phyloP scores from a whole-genome alignment of 2,329 filamentous ascomycete genomes.

The Fusarium oxysporum region DNA sequence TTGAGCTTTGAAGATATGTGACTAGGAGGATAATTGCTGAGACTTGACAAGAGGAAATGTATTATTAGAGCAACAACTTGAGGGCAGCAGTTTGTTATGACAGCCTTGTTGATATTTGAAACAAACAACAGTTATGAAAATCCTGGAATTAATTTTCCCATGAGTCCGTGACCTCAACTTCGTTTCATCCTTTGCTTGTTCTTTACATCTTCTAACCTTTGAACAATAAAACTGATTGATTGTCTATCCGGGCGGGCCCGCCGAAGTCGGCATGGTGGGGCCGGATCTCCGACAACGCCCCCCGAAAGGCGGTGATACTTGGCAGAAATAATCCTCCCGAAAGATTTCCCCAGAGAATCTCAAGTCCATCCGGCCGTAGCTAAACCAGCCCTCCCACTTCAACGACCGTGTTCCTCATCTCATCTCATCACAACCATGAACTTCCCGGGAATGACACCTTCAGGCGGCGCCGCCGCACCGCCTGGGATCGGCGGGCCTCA shows the following conservation, averaged over 20 bases:
- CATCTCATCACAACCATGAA: constrained; percentile 50
- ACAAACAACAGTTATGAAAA: background rate
- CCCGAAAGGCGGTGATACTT: constrained; percentile 49
- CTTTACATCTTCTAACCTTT: background rate
- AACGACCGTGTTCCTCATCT: background rate
- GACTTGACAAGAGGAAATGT: constrained; percentile 12
- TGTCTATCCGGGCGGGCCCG: background rate
- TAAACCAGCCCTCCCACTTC: constrained; percentile 30
- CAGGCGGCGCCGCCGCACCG: constrained; percentile 41
- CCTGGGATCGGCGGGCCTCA: constrained; percentile 52
- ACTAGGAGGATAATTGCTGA: constrained; percentile 14
- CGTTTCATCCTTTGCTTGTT: background rate
- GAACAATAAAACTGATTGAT: background rate
- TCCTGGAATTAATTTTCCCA: background rate
- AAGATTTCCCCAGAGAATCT: constrained; percentile 36
- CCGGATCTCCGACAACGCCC: constrained; percentile 27
- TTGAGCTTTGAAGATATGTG: constrained; percentile 6
- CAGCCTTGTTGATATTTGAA: background rate
- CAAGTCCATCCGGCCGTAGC: constrained; percentile 28
- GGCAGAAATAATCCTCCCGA: constrained; percentile 56
- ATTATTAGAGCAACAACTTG: background rate
- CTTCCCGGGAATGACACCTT: constrained; percentile 50
- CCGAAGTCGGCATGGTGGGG: constrained; percentile 39
- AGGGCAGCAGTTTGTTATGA: constrained; percentile 9
- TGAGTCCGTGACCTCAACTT: background rate